phyloP scores from a whole-genome alignment of 2,329 filamentous ascomycete species.

The Byssothecium circinans region DNA sequence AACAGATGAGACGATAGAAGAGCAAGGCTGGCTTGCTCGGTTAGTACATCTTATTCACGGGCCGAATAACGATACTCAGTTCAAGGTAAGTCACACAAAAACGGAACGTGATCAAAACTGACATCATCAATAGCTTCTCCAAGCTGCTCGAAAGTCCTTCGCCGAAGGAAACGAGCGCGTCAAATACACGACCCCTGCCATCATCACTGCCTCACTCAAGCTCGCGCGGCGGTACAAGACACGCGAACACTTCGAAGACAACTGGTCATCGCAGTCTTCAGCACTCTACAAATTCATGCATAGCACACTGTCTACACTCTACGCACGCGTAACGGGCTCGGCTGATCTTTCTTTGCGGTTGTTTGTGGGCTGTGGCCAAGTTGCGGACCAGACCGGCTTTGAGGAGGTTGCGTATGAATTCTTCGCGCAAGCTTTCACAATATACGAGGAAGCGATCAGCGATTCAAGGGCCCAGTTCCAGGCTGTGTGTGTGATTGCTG shows the following conservation, averaged over 20 bases:
- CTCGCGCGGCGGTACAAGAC: slow-evolving; percentile 85
- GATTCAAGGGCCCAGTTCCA: slow-evolving; percentile 98
- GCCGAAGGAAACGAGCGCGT: slow-evolving; percentile 92
- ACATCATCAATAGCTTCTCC: slow-evolving; percentile 63
- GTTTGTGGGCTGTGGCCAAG: slow-evolving; percentile 89
- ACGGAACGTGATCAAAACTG: slow-evolving; percentile 3
- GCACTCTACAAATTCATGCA: slow-evolving; percentile 96
- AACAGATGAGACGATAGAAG: slow-evolving; percentile 96
- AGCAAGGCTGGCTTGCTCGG: slow-evolving; percentile 94
- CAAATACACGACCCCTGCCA: slow-evolving; percentile 89
- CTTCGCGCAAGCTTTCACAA: slow-evolving; percentile 96
- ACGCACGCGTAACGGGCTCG: slow-evolving; percentile 81
- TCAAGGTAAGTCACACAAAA: slow-evolving; percentile 58
- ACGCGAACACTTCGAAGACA: slow-evolving; percentile 82
- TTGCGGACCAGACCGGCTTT: slow-evolving; percentile 86
- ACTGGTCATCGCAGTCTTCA: slow-evolving; percentile 72
- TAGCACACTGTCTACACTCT: slow-evolving; percentile 80
- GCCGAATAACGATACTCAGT: slow-evolving; percentile 88
- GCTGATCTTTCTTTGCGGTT: slow-evolving; percentile 87
- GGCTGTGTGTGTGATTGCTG: slow-evolving; percentile 91
- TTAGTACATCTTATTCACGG: slow-evolving; percentile 86
- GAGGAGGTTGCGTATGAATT: slow-evolving; percentile 98
- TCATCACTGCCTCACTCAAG: slow-evolving; percentile 88
- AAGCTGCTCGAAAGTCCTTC: slow-evolving; percentile 84
- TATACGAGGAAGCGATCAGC: slow-evolving; percentile 94